These are phyloP conservation scores for Adansonia grandidieri DNA, from an alignment of 441 rosid genomes.

Conservation along the genomic window DNA sequence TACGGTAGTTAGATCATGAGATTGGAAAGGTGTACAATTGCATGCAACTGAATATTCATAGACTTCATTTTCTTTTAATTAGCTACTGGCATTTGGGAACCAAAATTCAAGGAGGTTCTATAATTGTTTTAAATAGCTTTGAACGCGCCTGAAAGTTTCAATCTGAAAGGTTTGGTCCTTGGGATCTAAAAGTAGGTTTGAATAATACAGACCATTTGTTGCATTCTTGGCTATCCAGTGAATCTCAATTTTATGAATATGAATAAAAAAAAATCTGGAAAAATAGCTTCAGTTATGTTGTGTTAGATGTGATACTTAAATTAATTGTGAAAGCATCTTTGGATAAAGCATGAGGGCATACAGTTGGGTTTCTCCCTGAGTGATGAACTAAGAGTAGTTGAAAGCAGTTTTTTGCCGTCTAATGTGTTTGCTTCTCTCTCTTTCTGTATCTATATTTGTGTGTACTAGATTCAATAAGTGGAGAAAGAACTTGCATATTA, in stretches of 20 bases:
- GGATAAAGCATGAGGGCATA: background rate
- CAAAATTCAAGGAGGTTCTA: background rate
- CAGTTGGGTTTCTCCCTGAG: background rate
- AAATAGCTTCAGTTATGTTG: background rate
- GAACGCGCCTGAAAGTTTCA: background rate
- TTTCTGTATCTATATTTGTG: background rate
- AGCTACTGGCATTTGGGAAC: background rate
- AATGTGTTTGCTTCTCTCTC: slow-evolving; percentile 1
- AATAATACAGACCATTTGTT: background rate
- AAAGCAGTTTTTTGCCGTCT: background rate
- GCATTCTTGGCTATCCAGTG: background rate
- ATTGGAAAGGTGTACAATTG: background rate
- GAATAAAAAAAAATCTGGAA: background rate
- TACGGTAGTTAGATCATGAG: background rate
- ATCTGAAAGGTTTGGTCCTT: background rate
- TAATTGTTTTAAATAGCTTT: background rate
- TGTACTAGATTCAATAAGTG: background rate
- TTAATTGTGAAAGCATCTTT: background rate
- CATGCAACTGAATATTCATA: slow-evolving; percentile 2
- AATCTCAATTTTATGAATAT: background rate
- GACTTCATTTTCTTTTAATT: background rate
- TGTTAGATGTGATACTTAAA: background rate
- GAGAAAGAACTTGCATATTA: slow-evolving; percentile 4
- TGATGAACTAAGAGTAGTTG: background rate
- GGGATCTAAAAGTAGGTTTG: slow-evolving; percentile 25